These are phyloP conservation scores for Vaucheria bursata DNA, from an alignment of 352 stramenopile genomes.

Conservation along the genomic window DNA sequence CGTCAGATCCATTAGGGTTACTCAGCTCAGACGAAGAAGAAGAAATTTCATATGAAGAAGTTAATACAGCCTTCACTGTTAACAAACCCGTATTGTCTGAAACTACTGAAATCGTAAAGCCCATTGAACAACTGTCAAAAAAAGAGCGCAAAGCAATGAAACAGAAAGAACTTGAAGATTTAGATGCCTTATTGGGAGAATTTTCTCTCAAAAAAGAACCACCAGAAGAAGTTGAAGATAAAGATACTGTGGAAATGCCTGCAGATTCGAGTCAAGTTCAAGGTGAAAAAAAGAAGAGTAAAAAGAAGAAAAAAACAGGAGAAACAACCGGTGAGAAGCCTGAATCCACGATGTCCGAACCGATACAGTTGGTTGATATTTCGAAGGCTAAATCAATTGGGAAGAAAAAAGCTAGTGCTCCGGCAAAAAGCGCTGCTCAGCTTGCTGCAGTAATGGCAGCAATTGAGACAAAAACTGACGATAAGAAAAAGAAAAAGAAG, in stretches of 20 bases:
- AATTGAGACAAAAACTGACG: background rate
- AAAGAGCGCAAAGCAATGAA: conserved; percentile 37
- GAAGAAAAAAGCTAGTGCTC: background rate
- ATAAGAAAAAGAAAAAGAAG: conserved; percentile 8
- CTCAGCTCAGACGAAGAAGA: conserved; percentile 12
- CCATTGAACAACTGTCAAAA: conserved; percentile 11
- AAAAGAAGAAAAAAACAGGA: background rate
- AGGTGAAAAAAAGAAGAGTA: background rate
- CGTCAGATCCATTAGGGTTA: conserved; percentile 2
- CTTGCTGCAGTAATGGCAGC: background rate
- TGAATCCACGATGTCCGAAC: too few species aligned
- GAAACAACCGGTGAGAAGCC: too few species aligned
- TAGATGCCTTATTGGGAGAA: conserved; percentile 38
- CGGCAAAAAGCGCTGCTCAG: background rate
- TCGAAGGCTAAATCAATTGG: too few species aligned
- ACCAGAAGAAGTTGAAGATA: background rate
- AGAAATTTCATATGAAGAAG: background rate
- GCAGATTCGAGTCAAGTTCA: background rate
- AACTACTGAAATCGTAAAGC: background rate
- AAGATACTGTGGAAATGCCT: background rate
- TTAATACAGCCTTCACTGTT: background rate
- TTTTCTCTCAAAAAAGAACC: conserved; percentile 17
- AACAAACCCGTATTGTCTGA: background rate
- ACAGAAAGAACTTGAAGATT: conserved; percentile 42
- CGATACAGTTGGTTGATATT: too few species aligned